Percentiles rank a stretch among this genome's conserved stretches.
Evolutionary conservation across 495 filamentous ascomycete species (phyloP).

Genomic region (Rusavskia elegans): DNA sequence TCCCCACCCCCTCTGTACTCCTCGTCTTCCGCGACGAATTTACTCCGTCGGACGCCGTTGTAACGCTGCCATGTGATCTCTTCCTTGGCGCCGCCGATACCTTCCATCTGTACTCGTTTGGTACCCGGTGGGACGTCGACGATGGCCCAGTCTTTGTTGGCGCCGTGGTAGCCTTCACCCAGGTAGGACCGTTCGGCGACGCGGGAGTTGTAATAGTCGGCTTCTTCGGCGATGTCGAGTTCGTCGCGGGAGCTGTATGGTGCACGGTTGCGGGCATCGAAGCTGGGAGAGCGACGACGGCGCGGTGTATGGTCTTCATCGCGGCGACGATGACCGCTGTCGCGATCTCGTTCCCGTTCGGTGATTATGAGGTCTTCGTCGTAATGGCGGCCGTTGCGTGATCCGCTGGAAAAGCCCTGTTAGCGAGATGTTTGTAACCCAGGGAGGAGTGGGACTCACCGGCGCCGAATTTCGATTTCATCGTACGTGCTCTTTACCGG

Average conservation of each 20-base stretch:
- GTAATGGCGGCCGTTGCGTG: constrained; percentile 20
- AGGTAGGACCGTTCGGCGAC: constrained; percentile 41
- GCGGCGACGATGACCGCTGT: constrained; percentile 12
- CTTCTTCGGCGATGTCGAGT: constrained; percentile 28
- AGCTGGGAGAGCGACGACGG: constrained; percentile 5
- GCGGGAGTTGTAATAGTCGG: constrained; percentile 48
- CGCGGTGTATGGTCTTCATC: constrained; percentile 9
- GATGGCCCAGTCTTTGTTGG: constrained; percentile 57
- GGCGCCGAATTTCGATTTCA: constrained; percentile 35
- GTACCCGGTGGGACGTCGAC: constrained; percentile 71
- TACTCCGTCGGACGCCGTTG: constrained; percentile 54
- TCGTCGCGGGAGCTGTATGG: constrained; percentile 7
- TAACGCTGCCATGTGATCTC: constrained; percentile 64
- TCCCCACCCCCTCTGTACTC: constrained; percentile 11
- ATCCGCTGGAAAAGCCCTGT: constrained; percentile 4
- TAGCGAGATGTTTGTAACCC: neutral
- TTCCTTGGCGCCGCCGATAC: constrained; percentile 45
- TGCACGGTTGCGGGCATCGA: constrained; percentile 1
- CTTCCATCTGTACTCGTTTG: constrained; percentile 58
- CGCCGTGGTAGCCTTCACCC: constrained; percentile 52
- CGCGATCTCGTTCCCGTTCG: constrained; percentile 23
- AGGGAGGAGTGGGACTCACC: constrained; percentile 14
- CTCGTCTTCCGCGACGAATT: constrained; percentile 39
- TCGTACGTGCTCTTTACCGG: constrained; percentile 18
- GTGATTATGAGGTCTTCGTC: constrained; percentile 43